Evolutionary conservation across 306 rosid species (phyloP).

Genomic region (Trichosanthes cucumerina): DNA sequence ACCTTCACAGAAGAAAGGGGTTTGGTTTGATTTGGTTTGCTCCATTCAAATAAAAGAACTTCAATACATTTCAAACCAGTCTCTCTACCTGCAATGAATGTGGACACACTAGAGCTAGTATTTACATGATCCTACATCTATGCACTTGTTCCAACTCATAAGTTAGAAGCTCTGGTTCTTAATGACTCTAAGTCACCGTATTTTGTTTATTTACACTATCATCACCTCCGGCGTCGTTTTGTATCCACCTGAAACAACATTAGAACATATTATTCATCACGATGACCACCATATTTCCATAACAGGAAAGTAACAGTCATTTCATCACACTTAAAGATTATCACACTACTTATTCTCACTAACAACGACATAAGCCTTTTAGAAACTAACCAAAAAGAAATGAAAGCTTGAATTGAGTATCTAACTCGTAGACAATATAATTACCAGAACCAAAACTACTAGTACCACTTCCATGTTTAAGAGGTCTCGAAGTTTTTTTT

Average conservation of each 20-base stretch:
- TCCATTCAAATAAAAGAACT: background rate
- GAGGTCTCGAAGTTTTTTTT: background rate
- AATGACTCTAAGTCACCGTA: background rate
- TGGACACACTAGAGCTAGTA: background rate
- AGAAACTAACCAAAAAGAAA: background rate
- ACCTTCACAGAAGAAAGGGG: background rate
- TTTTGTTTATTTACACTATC: background rate
- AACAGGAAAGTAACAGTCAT: background rate
- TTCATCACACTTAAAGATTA: background rate
- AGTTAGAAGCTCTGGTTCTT: background rate
- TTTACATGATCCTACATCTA: conserved; percentile 4
- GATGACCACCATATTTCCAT: background rate
- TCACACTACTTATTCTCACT: background rate
- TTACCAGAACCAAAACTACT: background rate
- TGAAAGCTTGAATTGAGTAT: background rate
- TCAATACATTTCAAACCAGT: conserved; percentile 5
- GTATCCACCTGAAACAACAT: conserved; percentile 67
- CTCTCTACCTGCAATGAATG: conserved; percentile 5
- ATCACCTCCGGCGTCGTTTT: conserved; percentile 79
- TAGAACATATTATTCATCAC: background rate
- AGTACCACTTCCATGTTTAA: background rate
- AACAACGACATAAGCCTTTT: background rate
- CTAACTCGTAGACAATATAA: background rate
- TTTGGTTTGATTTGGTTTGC: background rate
- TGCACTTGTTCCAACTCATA: conserved; percentile 5